Evolutionary conservation across 768 basidiomycete species (phyloP), one percentile per base, ranked within the genome.

Genomic region (Calvatia gigantea): DNA sequence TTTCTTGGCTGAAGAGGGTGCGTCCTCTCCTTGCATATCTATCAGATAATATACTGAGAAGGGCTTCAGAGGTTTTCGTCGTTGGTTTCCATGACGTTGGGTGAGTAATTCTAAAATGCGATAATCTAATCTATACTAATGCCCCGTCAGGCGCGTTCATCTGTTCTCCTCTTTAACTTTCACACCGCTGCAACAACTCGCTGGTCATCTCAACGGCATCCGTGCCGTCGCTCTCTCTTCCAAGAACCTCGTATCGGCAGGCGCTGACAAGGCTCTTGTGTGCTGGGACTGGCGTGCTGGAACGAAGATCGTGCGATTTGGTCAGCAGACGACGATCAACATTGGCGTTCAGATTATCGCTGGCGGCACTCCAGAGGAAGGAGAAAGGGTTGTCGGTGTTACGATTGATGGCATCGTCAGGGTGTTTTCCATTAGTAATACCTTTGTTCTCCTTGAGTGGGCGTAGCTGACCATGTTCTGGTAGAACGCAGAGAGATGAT

Each of bases 11-110:
- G 87, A 91, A 51, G 89, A 92, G 71, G 87, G 88, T 86, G 37
- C 0, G 75, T 68, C 9, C 2, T 9, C 41, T 23, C 28, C 31
- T 53, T 17, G 6, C 19, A 19, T 29, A 17, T 37, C 23, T 46
- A 1, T 15, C 23, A 43, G 56, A 15, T 15, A 42, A 2, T 42
- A 29, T 44, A 31, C 37, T 57, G 32, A 51, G 56, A 17, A 12
- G 48, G 27, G 15, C 23, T 37, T 8, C 31, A 90, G 87, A 91
- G 80, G 89, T 94, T 3, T 91, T 95, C 55, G 93, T 92, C 12
- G 91, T 92, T 31, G 94, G 93, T 0, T 94, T 94, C 71, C 91
- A 94, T 58, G 94, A 95, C 63, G 87, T 94, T 54, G 93, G 92
- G 87, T 89, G 65, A 14, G 85, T 67, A 33, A 12, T 19, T 11